Base-by-base conservation (phyloP, 441 rosid genomes). In the Lepidium campestre region DNA sequence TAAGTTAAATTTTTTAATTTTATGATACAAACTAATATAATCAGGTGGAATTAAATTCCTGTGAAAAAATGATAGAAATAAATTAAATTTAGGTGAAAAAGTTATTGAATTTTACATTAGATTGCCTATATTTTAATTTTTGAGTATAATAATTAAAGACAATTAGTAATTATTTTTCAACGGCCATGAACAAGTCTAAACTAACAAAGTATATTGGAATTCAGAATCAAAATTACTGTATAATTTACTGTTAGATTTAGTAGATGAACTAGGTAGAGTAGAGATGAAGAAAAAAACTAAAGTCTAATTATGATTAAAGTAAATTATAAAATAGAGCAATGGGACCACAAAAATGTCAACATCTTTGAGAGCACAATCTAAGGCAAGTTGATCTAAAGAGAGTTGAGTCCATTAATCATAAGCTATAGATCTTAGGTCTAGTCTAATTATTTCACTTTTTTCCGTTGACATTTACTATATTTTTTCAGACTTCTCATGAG, bases 271-370 rank as follows among this genome's bases (percentile, higher is more conserved):
- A 13, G 29, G 6, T 25, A 25, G 40, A 46, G 52, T 71, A 55
- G 20, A 55, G 20, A 37, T 46, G 34, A 47, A 56, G 44, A 34
- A 29, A 29, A 29, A 29, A 6, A 4, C 31, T 44, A 56, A 31
- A 47, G 49, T 41, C 6, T 54, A 70, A 45, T 54, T 32, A 11
- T 23, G 44, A 31, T 31, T 34, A 55, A 13, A 32, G n/a, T 11
- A 22, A 20, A 14, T n/a, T 19, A 50, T 7, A 19, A 0, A 7
- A 29, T 29, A 50, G 59, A 57, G 45, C 42, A 64, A 64, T 32
- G 54, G 75, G 61, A 65, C 67, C 67, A 72, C 56, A 37, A 72
- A 50, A 50, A 50, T 58, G 55, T 50, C 67, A 72, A 72, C 56
- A 19, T 34, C 61, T 58, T 50, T 25, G 25, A 72, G 52, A 54